phyloP scores from a whole-genome alignment of 306 rosid species.

The Castanea mollissima region DNA sequence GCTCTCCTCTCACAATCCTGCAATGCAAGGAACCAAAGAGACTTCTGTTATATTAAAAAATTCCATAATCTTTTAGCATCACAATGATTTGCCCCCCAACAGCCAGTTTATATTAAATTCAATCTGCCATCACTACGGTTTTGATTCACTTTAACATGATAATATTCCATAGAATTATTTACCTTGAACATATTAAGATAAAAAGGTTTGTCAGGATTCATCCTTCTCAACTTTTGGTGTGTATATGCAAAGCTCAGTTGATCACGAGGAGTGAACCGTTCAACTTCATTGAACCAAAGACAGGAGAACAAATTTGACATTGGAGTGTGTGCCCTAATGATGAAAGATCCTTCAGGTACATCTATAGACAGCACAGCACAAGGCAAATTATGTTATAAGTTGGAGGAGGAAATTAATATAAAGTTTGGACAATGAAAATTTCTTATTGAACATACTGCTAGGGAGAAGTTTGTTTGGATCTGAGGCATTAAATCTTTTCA shows the following conservation, averaged over 20 bases:
- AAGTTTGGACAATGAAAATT: neutral
- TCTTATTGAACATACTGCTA: slow-evolving; percentile 57
- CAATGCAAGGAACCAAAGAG: slow-evolving; percentile 13
- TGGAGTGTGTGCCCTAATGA: slow-evolving; percentile 92
- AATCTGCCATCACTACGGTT: neutral
- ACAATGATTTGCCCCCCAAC: neutral
- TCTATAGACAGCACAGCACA: slow-evolving; percentile 41
- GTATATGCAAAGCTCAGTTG: slow-evolving; percentile 95
- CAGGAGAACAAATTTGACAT: slow-evolving; percentile 94
- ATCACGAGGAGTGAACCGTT: slow-evolving; percentile 94
- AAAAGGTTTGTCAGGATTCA: slow-evolving; percentile 79
- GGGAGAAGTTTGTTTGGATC: slow-evolving; percentile 82
- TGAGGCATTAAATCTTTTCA: slow-evolving; percentile 63
- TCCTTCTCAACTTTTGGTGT: slow-evolving; percentile 87
- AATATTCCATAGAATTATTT: slow-evolving; percentile 22
- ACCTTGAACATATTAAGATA: slow-evolving; percentile 97
- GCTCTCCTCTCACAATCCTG: slow-evolving; percentile 96
- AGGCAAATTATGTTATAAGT: neutral
- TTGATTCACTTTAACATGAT: slow-evolving; percentile 12
- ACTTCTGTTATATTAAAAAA: slow-evolving; percentile 4
- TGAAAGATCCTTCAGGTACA: slow-evolving; percentile 96
- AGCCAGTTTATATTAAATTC: neutral
- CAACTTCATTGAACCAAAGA: slow-evolving; percentile 96
- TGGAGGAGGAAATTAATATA: slow-evolving; percentile 5
- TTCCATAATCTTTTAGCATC: neutral